A percentile compares a stretch with the other conserved stretches of the same genome.
Conservation (phyloP, 257 asterid genomes). For the Nemophila menziesii region DNA sequence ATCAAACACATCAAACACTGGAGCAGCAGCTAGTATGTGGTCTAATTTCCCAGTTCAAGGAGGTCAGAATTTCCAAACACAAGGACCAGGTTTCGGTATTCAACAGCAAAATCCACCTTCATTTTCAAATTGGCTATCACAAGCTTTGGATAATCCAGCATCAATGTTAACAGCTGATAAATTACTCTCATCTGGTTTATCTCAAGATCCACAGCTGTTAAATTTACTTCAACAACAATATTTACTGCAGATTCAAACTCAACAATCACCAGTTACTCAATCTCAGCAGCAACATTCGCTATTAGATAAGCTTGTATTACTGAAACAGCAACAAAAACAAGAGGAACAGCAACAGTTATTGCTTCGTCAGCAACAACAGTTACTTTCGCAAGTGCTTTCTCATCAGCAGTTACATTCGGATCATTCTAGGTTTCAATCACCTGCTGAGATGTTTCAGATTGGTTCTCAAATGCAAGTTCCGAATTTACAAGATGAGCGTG, state of each 20-base stretch:
- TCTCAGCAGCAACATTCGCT: slow-evolving; percentile 49
- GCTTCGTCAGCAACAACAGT: slow-evolving; percentile 67
- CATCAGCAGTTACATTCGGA: slow-evolving; percentile 52
- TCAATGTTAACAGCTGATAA: slow-evolving; percentile 45
- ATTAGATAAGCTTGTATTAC: slow-evolving; percentile 57
- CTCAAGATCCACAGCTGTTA: slow-evolving; percentile 76
- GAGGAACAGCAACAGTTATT: slow-evolving; percentile 59
- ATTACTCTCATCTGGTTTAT: slow-evolving; percentile 35
- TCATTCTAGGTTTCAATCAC: slow-evolving; percentile 38
- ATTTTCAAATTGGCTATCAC: slow-evolving; percentile 32
- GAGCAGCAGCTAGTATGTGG: slow-evolving; percentile 52
- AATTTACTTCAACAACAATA: slow-evolving; percentile 83
- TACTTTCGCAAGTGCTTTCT: slow-evolving; percentile 57
- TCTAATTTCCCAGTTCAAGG: slow-evolving; percentile 62
- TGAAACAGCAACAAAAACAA: slow-evolving; percentile 69
- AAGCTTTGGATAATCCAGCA: slow-evolving; percentile 43
- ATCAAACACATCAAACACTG: slow-evolving; percentile 36
- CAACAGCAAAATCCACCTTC: slow-evolving; percentile 52
- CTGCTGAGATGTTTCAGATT: slow-evolving; percentile 33
- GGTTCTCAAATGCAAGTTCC: slow-evolving; percentile 37
- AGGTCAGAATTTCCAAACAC: slow-evolving; percentile 47
- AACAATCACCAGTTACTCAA: slow-evolving; percentile 51
- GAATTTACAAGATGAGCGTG: slow-evolving; percentile 28
- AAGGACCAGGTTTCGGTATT: slow-evolving; percentile 47
- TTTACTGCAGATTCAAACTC: slow-evolving; percentile 57